A percentile compares a stretch with the other conserved stretches of the same genome.
Evolutionary conservation across 257 asterid genomes (phyloP).

Genomic region (Paraleonurus japonicus): DNA sequence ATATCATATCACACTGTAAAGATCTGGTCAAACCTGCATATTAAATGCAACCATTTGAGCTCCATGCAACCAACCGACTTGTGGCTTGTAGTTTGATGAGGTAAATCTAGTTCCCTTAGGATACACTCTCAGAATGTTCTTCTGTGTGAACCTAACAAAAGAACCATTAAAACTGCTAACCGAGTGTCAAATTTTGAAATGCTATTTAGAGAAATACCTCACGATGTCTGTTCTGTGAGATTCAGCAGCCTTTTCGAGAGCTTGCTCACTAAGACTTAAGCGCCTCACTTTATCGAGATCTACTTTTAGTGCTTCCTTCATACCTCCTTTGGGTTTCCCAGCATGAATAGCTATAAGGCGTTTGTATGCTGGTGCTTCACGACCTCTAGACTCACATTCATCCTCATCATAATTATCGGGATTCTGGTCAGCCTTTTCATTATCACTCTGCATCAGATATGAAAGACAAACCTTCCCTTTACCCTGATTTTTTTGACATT

Average conservation of each 20-base stretch:
- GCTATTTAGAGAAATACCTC: constrained; percentile 33
- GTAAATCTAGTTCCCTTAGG: constrained; percentile 81
- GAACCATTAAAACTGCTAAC: constrained; percentile 17
- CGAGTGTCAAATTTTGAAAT: not conserved
- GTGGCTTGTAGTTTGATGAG: constrained; percentile 86
- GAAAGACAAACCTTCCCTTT: not conserved
- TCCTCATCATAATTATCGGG: constrained; percentile 44
- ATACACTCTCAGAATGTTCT: constrained; percentile 70
- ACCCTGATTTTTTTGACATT: not conserved
- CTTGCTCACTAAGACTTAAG: constrained; percentile 78
- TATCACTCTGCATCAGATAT: constrained; percentile 32
- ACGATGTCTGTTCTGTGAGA: constrained; percentile 39
- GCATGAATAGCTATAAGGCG: constrained; percentile 80
- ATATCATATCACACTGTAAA: not conserved
- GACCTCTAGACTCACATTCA: constrained; percentile 41
- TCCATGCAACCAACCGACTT: constrained; percentile 86
- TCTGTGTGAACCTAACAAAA: constrained; percentile 68
- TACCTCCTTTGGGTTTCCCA: constrained; percentile 66
- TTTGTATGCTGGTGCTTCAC: constrained; percentile 54
- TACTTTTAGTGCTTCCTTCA: constrained; percentile 55
- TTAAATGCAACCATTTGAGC: constrained; percentile 97
- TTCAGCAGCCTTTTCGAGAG: constrained; percentile 62
- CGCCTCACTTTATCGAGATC: constrained; percentile 55
- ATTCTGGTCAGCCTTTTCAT: constrained; percentile 29
- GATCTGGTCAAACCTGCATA: constrained; percentile 61